These are phyloP conservation scores for Cyberlindnera samutprakarnensis DNA, from an alignment of 805 yeast genomes.

Conservation along the genomic window DNA sequence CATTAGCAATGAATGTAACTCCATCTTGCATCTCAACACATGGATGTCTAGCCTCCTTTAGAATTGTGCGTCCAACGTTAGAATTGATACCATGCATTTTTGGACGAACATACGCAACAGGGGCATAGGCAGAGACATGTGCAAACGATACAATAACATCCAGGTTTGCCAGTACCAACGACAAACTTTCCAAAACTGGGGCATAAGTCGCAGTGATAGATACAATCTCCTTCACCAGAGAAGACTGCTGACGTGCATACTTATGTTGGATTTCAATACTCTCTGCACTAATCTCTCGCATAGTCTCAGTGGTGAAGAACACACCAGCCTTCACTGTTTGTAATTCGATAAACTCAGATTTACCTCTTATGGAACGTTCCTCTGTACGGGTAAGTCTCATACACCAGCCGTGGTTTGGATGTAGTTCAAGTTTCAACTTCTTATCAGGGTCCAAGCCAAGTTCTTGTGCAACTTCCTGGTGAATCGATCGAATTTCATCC, in stretches of 20 bases:
- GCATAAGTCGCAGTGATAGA: constrained; percentile 74
- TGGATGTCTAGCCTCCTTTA: constrained; percentile 87
- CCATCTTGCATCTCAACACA: constrained; percentile 91
- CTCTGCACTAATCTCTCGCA: constrained; percentile 53
- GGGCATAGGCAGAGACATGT: constrained; percentile 74
- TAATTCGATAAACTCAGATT: constrained; percentile 58
- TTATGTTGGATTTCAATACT: constrained; percentile 52
- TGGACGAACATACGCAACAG: constrained; percentile 75
- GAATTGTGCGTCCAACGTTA: constrained; percentile 37
- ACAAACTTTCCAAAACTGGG: constrained; percentile 65
- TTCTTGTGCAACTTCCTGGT: constrained; percentile 61
- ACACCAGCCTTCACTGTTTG: constrained; percentile 96
- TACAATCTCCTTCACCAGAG: constrained; percentile 77
- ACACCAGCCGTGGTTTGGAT: constrained; percentile 89
- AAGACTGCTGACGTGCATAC: constrained; percentile 69
- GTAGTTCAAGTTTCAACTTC: constrained; percentile 83
- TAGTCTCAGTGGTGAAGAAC: constrained; percentile 68
- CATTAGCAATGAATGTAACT: constrained; percentile 84
- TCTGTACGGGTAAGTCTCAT: constrained; percentile 88
- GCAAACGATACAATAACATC: constrained; percentile 88
- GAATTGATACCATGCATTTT: constrained; percentile 47
- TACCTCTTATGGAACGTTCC: constrained; percentile 66
- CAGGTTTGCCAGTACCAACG: constrained; percentile 57
- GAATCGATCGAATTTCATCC: constrained; percentile 49
- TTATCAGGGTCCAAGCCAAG: constrained; percentile 78